Conservation (phyloP, 2,329 filamentous ascomycete genomes). For the Neofusicoccum sp. region DNA sequence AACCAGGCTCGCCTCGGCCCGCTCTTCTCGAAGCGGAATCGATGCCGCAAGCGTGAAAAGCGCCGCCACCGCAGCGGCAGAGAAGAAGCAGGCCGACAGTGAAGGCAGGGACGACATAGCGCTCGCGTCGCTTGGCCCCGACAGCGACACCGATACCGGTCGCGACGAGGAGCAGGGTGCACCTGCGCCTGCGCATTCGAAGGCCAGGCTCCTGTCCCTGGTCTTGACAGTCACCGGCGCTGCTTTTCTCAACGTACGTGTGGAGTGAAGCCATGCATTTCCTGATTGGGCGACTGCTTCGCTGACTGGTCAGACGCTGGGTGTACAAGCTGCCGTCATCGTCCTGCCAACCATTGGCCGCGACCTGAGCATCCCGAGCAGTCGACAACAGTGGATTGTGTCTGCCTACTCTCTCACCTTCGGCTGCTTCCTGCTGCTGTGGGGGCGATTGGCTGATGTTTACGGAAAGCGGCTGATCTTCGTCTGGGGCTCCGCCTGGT, state of each 20-base stretch:
- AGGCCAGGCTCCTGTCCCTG: constrained; percentile 28
- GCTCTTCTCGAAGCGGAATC: not conserved
- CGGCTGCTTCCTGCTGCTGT: constrained; percentile 63
- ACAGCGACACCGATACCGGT: constrained; percentile 2
- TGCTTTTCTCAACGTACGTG: constrained; percentile 27
- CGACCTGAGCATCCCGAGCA: constrained; percentile 31
- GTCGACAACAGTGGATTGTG: constrained; percentile 37
- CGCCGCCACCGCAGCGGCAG: not conserved
- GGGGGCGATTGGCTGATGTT: constrained; percentile 61
- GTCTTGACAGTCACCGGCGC: constrained; percentile 31
- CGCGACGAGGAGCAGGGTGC: constrained; percentile 5
- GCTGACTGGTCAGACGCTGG: constrained; percentile 23
- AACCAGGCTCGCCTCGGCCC: not conserved
- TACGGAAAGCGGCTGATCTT: constrained; percentile 64
- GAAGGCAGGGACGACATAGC: not conserved
- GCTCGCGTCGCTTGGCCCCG: not conserved
- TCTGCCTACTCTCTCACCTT: constrained; percentile 64
- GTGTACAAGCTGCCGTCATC: constrained; percentile 34
- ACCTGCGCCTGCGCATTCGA: constrained; percentile 21
- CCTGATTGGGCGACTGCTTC: not conserved
- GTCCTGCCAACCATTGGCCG: constrained; percentile 33
- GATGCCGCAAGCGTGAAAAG: not conserved
- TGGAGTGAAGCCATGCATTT: not conserved
- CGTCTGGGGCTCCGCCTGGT: constrained; percentile 60
- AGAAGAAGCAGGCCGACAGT: not conserved